Conservation (phyloP, 495 filamentous ascomycete species). For the Lasiosphaeriaceae sp. region DNA sequence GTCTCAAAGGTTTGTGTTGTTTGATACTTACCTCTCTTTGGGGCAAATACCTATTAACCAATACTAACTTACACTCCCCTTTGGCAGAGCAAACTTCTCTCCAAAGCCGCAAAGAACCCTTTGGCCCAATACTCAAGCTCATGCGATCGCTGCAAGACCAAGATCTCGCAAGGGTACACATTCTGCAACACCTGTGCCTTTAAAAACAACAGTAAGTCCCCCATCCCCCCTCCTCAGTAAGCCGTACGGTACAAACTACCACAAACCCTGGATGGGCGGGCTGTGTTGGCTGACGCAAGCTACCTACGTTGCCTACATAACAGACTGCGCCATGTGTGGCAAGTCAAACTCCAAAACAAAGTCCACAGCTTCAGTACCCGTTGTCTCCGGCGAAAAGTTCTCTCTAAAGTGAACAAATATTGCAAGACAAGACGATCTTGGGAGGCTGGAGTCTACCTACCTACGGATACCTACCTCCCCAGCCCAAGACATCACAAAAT, state of each 20-base stretch:
- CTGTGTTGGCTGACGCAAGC: background rate
- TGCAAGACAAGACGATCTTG: too few relatives aligned
- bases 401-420: conserved; percentile 63
- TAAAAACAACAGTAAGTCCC: conserved; percentile 53
- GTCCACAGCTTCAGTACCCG: conserved; percentile 40
- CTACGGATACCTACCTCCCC: too few relatives aligned
- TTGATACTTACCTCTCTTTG: too few relatives aligned
- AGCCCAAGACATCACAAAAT: too few relatives aligned
- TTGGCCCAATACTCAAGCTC: conserved; percentile 59
- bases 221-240: background rate
- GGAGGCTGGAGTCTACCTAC: too few relatives aligned
- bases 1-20: conserved; percentile 47
- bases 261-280: background rate
- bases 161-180: conserved; percentile 58
- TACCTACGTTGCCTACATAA: background rate
- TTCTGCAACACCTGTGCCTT: conserved; percentile 67
- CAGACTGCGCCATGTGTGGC: conserved; percentile 65
- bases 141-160: conserved; percentile 60
- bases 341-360: conserved; percentile 54
- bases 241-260: background rate
- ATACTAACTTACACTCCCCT: too few relatives aligned
- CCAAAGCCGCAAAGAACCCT: conserved; percentile 64
- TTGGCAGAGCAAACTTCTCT: conserved; percentile 68
- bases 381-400: conserved; percentile 62
- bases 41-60: too few relatives aligned